Base-by-base conservation (phyloP, 2,329 filamentous ascomycete genomes). In the Thielaviopsis populi region DNA sequence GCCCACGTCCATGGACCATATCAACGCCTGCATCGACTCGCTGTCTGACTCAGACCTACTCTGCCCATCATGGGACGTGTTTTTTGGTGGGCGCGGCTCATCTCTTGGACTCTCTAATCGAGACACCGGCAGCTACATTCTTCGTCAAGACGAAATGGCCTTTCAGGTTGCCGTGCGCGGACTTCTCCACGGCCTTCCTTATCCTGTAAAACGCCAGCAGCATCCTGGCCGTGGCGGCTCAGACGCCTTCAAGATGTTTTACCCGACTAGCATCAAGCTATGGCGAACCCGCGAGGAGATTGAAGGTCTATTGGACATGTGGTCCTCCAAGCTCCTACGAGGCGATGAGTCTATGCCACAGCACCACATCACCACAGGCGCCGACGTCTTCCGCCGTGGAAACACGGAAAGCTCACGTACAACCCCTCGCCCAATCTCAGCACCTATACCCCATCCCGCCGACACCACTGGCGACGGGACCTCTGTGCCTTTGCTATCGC, bases 161-260 rank as follows among this genome's bases (percentile, higher is more conserved):
- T 97, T 96, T 68, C 89, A 99, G 68, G 85, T 92, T 19, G 91
- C 91, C 3, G 89, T 95, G 0, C 84, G 91, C 13, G 94, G 94
- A 0, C 75, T 97, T 60, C 75, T 96, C 0, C 95, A 95, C 72
- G 86, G 85, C 10, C 79, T 99, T 1, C 94, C 94, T 1, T 83
- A 83, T 69, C 92, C 92, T 0, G 94, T 99, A 10, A 92, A 89
- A 72, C 81, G 85, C n/a, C 65, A 66, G 37, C 62, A 66, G 19
- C 59, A 64, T 22, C 63, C 63, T 22, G 54, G 65, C 1, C 65
- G 65, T 4, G 59, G 62, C 33, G 43, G 46, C 30, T 27, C 59
- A 74, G 88, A 91, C 70, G 82, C 87, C 0, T 86, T 85, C 75
- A 91, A 88, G 70, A 96, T 99, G 89, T 95, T 91, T 69, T 99